Base-by-base conservation (phyloP, 2,329 filamentous ascomycete genomes). In the Didymella arachidicola region DNA sequence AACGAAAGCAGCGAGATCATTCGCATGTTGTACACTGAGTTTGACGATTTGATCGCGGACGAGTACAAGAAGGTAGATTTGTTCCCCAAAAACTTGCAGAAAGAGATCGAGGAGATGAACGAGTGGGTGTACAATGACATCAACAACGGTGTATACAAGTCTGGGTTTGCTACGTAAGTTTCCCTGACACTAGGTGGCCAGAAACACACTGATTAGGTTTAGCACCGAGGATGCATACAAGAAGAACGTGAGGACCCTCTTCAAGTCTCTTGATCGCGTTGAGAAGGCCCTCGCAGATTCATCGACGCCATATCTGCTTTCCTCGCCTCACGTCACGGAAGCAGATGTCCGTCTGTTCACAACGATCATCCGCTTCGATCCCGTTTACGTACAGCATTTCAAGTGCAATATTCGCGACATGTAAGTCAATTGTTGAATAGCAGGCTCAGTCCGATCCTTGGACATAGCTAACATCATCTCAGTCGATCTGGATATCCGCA, bases 1-100 rank as follows among this genome's bases (percentile, higher is more conserved):
- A 97, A 97, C 67, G 93, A 97, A 83, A 92, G 90, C 77, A 88
- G 89, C 66, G 93, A 97, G 80, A 97, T 97, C 74, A 88, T 97
- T 75, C 88, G 93, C 73, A 96, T 97, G 91, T 82, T 97, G 61
- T 91, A 91, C 73, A 84, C 83, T 41, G 91, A 87, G 76, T 98
- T 98, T 73, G 88, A 98, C 57, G 72, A 79, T 38, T 46, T 82
- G 25, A 65, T 83, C n/a, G 77, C 77, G 2, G 77, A 78, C 7
- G 72, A 81, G 64, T 79, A 79, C 67, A 78, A 75, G 60, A 70
- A 74, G 1, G 50, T 83, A 1, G 80, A 82, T 48, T 71, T 83
- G 5, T 74, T 82, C 32, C 82, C 82, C 0, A 68, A 78, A 58
- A 72, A 79, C 7, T 64, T 83, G 50, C 68, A 76, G 51, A 72